Percentiles rank a stretch among this genome's conserved stretches.
Evolutionary conservation across 139 green algal species (phyloP).

Genomic region (Micractinium conductrix): DNA sequence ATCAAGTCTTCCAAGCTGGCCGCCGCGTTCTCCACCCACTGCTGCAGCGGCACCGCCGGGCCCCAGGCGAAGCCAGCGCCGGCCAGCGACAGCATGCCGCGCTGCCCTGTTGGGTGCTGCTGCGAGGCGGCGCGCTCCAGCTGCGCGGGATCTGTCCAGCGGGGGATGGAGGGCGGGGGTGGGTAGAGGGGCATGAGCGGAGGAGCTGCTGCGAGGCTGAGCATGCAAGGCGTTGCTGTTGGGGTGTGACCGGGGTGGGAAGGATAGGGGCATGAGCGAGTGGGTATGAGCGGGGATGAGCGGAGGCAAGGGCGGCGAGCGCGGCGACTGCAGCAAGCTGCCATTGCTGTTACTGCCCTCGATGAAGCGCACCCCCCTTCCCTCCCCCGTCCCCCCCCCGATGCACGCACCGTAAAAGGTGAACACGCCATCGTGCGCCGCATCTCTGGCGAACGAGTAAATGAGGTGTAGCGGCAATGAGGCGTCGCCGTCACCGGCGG

Average conservation of each 20-base stretch:
- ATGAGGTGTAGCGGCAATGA: slow-evolving; percentile 11
- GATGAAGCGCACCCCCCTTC: too few relatives aligned
- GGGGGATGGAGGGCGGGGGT: too few relatives aligned
- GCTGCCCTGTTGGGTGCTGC: slow-evolving; percentile 22
- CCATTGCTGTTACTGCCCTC: too few relatives aligned
- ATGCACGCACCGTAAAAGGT: not conserved
- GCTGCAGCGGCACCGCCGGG: not conserved
- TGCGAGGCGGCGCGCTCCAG: not conserved
- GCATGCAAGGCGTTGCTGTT: too few relatives aligned
- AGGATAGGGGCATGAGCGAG: too few relatives aligned
- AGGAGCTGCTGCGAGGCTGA: too few relatives aligned
- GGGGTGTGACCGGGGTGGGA: too few relatives aligned
- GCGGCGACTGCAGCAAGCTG: too few relatives aligned
- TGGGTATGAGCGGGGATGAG: too few relatives aligned
- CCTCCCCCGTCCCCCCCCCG: too few relatives aligned
- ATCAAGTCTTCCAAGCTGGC: slow-evolving; percentile 13
- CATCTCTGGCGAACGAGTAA: slow-evolving; percentile 1
- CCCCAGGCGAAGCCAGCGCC: slow-evolving; percentile 16
- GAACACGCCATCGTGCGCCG: not conserved
- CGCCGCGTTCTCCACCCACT: not conserved
- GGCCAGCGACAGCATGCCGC: slow-evolving; percentile 26
- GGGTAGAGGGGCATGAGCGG: too few relatives aligned
- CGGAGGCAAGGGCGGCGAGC: too few relatives aligned
- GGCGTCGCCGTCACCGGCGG: not conserved
- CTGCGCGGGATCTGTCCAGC: slow-evolving; percentile 15